Base-by-base conservation (phyloP, 768 basidiomycete genomes). In the Naganishia randhawae region DNA sequence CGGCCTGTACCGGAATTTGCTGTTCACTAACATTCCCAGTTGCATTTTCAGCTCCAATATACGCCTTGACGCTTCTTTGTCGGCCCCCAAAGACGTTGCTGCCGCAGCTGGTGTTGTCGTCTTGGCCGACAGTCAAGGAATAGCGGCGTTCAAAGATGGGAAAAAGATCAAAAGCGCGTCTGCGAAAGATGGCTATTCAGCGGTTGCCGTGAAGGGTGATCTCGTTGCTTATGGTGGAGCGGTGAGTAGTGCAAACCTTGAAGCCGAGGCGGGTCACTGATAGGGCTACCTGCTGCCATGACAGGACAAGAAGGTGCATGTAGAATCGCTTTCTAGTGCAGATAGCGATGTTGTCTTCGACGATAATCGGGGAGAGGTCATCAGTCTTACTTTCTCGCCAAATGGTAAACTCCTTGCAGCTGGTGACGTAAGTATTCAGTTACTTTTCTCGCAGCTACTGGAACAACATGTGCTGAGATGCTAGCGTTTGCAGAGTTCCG, bases 381-480 rank as follows among this genome's bases (percentile, higher is more conserved):
- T 87, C 48, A 86, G 86, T 0, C 78, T 97, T 7, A 85, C 89
- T 0, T 89, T 96, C 80, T 90, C 91, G 0, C 85, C 87, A 0
- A 87, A 95, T 77, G 90, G 89, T 0, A 82, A 81, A 25, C 80
- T 86, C 41, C 83, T 98, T 13, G 91, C 89, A 63, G 84, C 88
- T 7, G 95, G 94, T 53, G 92, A 97, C 80, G 92, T 94, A 73
- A 80, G 90, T 84, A n/a, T 14, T 32, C 16, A 10, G 10, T 29
- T 37, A 50, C 53, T 8, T 37, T 55, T 19, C 17, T 45, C 0
- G 37, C 33, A n/a, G 19, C 3, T 22, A 39, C 8, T 19, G n/a
- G 19, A 55, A 1, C 17, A 42, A 29, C 54, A 7, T 31, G 39
- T 65, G 11, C 41, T 63, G 22, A 64, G 6, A 53, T 29, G 32